Base-by-base conservation (phyloP, 345 rosid species). In the Linum trigynum region DNA sequence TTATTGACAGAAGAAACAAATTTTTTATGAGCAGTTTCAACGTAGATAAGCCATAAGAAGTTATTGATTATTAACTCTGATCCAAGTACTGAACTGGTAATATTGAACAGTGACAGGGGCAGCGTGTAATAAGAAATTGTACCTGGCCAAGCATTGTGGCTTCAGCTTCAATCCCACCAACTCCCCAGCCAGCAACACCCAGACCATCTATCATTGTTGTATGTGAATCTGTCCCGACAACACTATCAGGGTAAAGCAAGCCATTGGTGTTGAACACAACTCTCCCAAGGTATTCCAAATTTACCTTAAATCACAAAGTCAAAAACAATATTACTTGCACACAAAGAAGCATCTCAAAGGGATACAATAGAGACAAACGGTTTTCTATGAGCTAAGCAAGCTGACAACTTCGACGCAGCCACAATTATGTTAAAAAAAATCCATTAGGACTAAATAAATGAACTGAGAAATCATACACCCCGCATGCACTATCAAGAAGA, bases 181-280 rank as follows among this genome's bases (percentile, higher is more conserved):
- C 96, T 80, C 98, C 98, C 98, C 96, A 91, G 48, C 96, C 98
- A 79, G 98, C 98, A 75, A 91, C 96, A 63, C 98, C 98, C 69
- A 91, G 69, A 50, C 98, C 96, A 73, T 91, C 95, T n/a, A 91
- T 91, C 96, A 89, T 91, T 35, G 98, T 91, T 60, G 96, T 91
- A 72, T 91, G 98, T 2, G 96, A 91, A 76, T 91, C 96, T 14
- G 98, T 91, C 64, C 98, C 98, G 39, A 91, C 98, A 40, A 91
- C 98, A 53, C 98, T 89, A 75, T 91, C 98, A 51, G 90, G 96
- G 73, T 89, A 89, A 67, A 91, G 90, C 62, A 91, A 23, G 40
- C 96, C 96, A 59, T 84, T 57, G 51, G 78, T 80, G 78, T 85
- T 87, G 85, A 91, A 91, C 51, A 91, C 96, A 45, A 91, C 98